phyloP scores from a whole-genome alignment of 129 eudicot genomes.

The Arctium minus region DNA sequence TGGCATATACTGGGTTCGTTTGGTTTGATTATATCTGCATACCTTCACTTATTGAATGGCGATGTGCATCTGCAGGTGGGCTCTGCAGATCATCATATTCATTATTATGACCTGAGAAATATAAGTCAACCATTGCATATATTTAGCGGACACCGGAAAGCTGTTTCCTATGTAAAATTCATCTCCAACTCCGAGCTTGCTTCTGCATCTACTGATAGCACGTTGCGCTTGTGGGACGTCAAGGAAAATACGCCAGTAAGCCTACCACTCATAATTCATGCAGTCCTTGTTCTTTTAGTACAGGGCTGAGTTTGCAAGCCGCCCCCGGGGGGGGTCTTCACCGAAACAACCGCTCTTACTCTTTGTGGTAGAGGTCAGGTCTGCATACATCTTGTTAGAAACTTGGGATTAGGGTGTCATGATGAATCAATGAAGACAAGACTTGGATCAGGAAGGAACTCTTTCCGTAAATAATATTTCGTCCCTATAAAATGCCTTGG shows the following conservation, averaged over 20 bases:
- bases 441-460: no score
- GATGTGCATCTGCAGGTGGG: slow-evolving; percentile 59
- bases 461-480: no score
- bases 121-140: slow-evolving; percentile 71
- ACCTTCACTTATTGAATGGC: background rate
- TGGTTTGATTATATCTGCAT: background rate
- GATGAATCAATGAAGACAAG: no score
- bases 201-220: slow-evolving; percentile 97
- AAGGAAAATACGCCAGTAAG: slow-evolving; percentile 77
- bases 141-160: slow-evolving; percentile 81
- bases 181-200: slow-evolving; percentile 80
- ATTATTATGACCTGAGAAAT: slow-evolving; percentile 88
- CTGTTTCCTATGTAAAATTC: slow-evolving; percentile 92
- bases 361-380: no score
- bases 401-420: no score
- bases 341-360: no score
- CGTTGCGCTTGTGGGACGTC: slow-evolving; percentile 94
- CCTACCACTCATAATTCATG: background rate
- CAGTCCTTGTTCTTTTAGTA: no score
- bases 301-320: no score
- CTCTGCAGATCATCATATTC: slow-evolving; percentile 93
- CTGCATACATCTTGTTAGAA: no score
- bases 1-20: no score
- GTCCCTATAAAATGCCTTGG: no score
- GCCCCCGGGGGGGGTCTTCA: no score